Conservation (phyloP, 345 rosid species). For the Tarenaya hassleriana region DNA sequence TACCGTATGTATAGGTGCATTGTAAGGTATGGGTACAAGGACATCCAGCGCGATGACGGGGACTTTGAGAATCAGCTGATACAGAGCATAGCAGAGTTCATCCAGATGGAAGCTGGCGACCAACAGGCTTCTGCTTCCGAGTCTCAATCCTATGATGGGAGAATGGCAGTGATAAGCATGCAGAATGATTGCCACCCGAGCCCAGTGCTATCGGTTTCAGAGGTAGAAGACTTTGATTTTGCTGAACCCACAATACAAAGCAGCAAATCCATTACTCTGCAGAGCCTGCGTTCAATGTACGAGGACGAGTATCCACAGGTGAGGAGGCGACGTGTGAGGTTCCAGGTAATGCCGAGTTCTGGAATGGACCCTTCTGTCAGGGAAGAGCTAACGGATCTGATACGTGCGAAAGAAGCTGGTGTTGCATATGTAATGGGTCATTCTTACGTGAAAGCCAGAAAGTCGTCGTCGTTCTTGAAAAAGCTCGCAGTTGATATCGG, state of each 20-base stretch:
- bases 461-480: slow-evolving; percentile 57
- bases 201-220: slow-evolving; percentile 46
- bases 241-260: slow-evolving; percentile 43
- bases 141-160: slow-evolving; percentile 64
- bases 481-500: slow-evolving; percentile 67
- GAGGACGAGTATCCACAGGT: slow-evolving; percentile 61
- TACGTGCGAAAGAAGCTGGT: slow-evolving; percentile 82
- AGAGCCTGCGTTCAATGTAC: slow-evolving; percentile 53
- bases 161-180: slow-evolving; percentile 91
- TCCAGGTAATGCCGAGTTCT: slow-evolving; percentile 42
- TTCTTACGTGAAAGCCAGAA: slow-evolving; percentile 81
- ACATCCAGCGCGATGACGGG: slow-evolving; percentile 70
- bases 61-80: slow-evolving; percentile 79
- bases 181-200: slow-evolving; percentile 41
- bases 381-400: slow-evolving; percentile 77
- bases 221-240: slow-evolving; percentile 38
- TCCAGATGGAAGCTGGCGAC: slow-evolving; percentile 87
- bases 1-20: slow-evolving; percentile 95
- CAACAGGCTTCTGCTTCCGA: slow-evolving; percentile 50
- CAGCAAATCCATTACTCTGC: slow-evolving; percentile 68
- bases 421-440: slow-evolving; percentile 87
- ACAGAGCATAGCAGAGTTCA: slow-evolving; percentile 92
- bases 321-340: slow-evolving; percentile 62
- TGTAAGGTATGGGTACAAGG: slow-evolving; percentile 93
- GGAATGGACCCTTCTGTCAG: slow-evolving; percentile 66